Evolutionary conservation across 441 rosid genomes (phyloP), one percentile per base, ranked within the genome.

Genomic region (Isatis lusitanica): DNA sequence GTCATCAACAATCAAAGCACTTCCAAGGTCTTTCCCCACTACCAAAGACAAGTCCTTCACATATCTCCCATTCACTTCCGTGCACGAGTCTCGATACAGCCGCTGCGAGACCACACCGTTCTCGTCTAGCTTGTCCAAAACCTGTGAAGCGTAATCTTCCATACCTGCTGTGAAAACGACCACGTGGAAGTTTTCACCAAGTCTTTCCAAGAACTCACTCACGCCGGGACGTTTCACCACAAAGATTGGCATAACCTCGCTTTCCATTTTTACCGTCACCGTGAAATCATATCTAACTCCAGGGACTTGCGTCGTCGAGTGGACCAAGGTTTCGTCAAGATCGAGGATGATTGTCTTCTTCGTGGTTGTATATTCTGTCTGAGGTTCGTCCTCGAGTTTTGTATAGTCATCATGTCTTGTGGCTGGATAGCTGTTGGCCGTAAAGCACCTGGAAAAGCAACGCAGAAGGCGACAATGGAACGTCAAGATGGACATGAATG

Each of bases 151-250:
- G 24, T 92, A 92, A 57, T 68, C 73, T 73, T 82, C 90, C 3
- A 90, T 60, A 17, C 96, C 96, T 11, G 98, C 96, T 0, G 94
- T 92, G 87, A 92, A 92, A 26, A 92, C 83, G 58, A 82, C 95
- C 65, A 90, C 79, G 72, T 85, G 86, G 63, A 67, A 87, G 40
- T 75, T 85, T 17, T 80, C 63, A 44, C 86, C 82, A 21, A 93
- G 66, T 17, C 77, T 70, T 63, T 84, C 80, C 73, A 80, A 85
- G 75, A 78, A 93, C 4, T 58, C 79, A 47, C 88, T 87, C 43
- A 93, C 85, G 2, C 93, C 93, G 0, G 97, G 97, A 5, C 97
- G 79, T 80, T 87, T 89, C 67, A 85, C 75, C 61, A 90, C 98
- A 47, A 86, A 93, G 58, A 90, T 83, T n/a, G 81, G 86, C 83